Evolutionary conservation across 129 eudicot genomes (phyloP).

Genomic region (Tagetes patula): DNA sequence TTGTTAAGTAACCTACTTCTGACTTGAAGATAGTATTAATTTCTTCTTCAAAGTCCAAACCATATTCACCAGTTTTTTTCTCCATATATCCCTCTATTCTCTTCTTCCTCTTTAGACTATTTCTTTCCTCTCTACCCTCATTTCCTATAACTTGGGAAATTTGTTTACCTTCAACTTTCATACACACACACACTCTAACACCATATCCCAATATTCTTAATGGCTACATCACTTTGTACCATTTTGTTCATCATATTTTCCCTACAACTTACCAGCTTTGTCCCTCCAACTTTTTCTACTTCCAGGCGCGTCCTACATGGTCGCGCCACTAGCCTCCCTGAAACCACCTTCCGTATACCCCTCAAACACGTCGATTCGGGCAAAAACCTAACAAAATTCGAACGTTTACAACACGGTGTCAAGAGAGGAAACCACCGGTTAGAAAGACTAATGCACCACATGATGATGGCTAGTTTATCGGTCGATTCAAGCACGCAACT

Average conservation of each 20-base stretch:
- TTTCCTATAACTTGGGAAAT: not conserved
- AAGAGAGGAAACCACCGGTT: slow-evolving; percentile 55
- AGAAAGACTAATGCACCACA: slow-evolving; percentile 40
- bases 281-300: slow-evolving; percentile 46
- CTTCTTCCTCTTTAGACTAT: slow-evolving; percentile 21
- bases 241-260: slow-evolving; percentile 26
- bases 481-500: slow-evolving; percentile 31
- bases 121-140: slow-evolving; percentile 12
- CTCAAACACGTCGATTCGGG: slow-evolving; percentile 75
- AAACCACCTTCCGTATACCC: slow-evolving; percentile 41
- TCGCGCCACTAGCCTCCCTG: slow-evolving; percentile 5
- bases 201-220: not conserved
- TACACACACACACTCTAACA: not conserved
- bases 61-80: slow-evolving; percentile 36
- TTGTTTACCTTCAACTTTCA: not conserved
- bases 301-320: slow-evolving; percentile 44
- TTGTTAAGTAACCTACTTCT: slow-evolving; percentile 31
- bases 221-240: slow-evolving; percentile 32
- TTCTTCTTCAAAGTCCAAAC: slow-evolving; percentile 30
- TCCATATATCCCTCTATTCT: slow-evolving; percentile 28
- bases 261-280: slow-evolving; percentile 10
- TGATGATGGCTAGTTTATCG: slow-evolving; percentile 39
- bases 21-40: slow-evolving; percentile 18
- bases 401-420: slow-evolving; percentile 64
- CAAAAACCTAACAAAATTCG: slow-evolving; percentile 63